Percentiles rank a stretch among this genome's conserved stretches.
phyloP scores from a whole-genome alignment of 164 flowering plant species.

The Paratinospora sagittata region DNA sequence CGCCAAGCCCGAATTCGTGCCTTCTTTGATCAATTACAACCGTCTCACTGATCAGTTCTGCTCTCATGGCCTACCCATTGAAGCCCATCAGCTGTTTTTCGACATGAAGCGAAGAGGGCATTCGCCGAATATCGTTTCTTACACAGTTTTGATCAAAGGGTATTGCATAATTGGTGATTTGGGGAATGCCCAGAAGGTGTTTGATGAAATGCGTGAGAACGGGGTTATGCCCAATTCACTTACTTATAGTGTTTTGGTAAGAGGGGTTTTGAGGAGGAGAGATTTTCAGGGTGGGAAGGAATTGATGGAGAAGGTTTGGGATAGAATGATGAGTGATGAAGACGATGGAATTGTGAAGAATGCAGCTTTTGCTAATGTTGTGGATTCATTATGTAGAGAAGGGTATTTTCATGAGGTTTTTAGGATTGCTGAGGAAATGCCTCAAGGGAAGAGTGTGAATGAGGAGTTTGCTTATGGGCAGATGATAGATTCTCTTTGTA shows the following conservation, averaged over 20 bases:
- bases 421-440: conserved; percentile 77
- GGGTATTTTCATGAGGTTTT: conserved; percentile 65
- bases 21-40: conserved; percentile 63
- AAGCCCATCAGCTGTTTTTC: conserved; percentile 49
- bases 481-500: conserved; percentile 84
- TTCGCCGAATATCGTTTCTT: conserved; percentile 54
- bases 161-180: conserved; percentile 50
- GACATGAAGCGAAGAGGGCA: conserved; percentile 58
- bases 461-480: conserved; percentile 66
- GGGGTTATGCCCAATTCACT: conserved; percentile 61
- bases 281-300: conserved; percentile 37
- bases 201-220: conserved; percentile 66
- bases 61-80: conserved; percentile 15
- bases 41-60: conserved; percentile 72
- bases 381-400: conserved; percentile 64
- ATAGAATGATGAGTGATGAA: conserved; percentile 43
- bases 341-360: conserved; percentile 37
- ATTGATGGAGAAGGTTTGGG: conserved; percentile 62
- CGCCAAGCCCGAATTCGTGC: conserved; percentile 57
- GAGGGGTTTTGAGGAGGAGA: conserved; percentile 48
- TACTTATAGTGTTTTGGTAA: conserved; percentile 59
- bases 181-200: conserved; percentile 44
- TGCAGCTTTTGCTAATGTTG: conserved; percentile 70
- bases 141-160: conserved; percentile 65
- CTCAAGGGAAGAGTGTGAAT: conserved; percentile 52